A percentile compares a stretch with the other conserved stretches of the same genome.
These are phyloP conservation scores for Neofusicoccum ribis DNA, from an alignment of 2,329 filamentous ascomycete genomes.

Conservation along the genomic window DNA sequence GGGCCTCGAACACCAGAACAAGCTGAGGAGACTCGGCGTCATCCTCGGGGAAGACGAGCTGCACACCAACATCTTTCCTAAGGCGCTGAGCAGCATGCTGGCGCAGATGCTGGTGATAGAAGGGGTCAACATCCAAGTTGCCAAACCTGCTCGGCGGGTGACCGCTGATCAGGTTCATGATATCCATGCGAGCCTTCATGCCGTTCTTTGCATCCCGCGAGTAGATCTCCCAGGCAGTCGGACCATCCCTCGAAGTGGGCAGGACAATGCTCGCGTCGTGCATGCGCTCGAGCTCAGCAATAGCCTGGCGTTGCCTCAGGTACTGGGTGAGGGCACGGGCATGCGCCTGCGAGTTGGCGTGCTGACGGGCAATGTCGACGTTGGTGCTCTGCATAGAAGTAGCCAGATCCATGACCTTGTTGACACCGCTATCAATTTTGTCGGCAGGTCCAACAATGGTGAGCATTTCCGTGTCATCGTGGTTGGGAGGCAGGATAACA, in stretches of 20 bases:
- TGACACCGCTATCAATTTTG: constrained; percentile 71
- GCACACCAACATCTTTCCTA: constrained; percentile 69
- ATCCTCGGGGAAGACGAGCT: constrained; percentile 68
- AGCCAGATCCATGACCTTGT: constrained; percentile 85
- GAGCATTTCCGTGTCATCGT: constrained; percentile 78
- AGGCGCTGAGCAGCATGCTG: constrained; percentile 64
- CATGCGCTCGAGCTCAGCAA: constrained; percentile 75
- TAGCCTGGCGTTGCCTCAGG: constrained; percentile 75
- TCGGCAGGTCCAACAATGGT: constrained; percentile 80
- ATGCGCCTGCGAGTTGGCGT: constrained; percentile 74
- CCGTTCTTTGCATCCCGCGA: constrained; percentile 77
- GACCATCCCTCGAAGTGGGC: constrained; percentile 67
- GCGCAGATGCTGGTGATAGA: constrained; percentile 74
- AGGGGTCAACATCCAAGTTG: constrained; percentile 69
- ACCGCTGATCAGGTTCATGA: constrained; percentile 70
- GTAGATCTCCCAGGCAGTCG: constrained; percentile 84
- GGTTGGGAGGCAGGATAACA: constrained; percentile 74
- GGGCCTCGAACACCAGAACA: constrained; percentile 73
- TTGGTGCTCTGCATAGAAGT: constrained; percentile 82
- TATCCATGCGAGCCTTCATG: constrained; percentile 72
- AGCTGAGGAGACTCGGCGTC: constrained; percentile 61
- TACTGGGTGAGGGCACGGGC: constrained; percentile 87
- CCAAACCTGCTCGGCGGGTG: constrained; percentile 73
- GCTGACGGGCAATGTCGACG: constrained; percentile 78
- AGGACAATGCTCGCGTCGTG: constrained; percentile 88